Evolutionary conservation across 164 flowering plant genomes (phyloP).

Genomic region (Cinnamomum micranthum): DNA sequence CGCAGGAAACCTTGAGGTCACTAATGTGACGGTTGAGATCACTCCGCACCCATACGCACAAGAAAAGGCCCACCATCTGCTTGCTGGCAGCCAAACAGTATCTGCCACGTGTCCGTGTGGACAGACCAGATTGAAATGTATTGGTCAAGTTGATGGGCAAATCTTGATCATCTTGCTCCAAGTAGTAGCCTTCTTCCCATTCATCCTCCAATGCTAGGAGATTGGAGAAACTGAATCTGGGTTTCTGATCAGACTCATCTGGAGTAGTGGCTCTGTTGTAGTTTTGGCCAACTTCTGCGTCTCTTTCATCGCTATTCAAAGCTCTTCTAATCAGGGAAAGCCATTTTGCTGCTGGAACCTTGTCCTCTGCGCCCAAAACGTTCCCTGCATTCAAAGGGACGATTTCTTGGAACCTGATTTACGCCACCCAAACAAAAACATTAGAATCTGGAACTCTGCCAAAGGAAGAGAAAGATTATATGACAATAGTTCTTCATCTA

Average conservation of each 20-base stretch:
- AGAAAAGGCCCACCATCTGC: conserved; percentile 87
- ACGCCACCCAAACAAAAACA: not conserved
- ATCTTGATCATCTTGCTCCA: conserved; percentile 20
- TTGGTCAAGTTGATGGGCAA: not conserved
- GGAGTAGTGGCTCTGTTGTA: conserved; percentile 16
- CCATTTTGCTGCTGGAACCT: conserved; percentile 72
- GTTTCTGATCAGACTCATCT: conserved; percentile 21
- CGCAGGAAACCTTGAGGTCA: conserved; percentile 70
- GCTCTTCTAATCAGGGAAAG: conserved; percentile 61
- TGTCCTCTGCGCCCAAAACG: conserved; percentile 78
- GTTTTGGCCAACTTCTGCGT: conserved; percentile 13
- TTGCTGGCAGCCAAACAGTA: conserved; percentile 67
- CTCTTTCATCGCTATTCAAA: conserved; percentile 29
- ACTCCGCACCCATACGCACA: conserved; percentile 74
- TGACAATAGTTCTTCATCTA: no score
- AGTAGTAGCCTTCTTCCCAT: conserved; percentile 22
- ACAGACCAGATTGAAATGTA: conserved; percentile 5
- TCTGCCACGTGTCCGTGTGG: conserved; percentile 12
- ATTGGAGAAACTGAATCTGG: conserved; percentile 57
- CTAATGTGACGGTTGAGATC: conserved; percentile 50
- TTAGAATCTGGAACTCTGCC: not conserved
- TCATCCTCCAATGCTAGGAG: conserved; percentile 49
- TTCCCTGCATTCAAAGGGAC: conserved; percentile 92
- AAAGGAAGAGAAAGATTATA: no score
- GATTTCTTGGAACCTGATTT: conserved; percentile 77